These are phyloP conservation scores for Coemansia asiatica DNA, from an alignment of 192 early-diverging fungal genomes.

Conservation along the genomic window DNA sequence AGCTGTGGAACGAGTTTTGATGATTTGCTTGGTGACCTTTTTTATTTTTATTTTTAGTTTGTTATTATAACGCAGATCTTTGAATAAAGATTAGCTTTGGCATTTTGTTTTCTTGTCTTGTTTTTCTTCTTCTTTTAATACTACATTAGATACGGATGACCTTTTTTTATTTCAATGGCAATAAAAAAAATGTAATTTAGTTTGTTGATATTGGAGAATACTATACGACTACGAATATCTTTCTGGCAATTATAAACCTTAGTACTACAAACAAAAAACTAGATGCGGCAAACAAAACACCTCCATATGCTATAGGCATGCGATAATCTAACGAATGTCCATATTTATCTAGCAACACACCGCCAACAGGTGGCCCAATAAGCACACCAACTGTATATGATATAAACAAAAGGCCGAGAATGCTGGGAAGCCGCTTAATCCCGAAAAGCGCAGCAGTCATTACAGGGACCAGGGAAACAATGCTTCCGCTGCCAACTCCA, in stretches of 20 bases:
- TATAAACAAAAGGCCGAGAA: conserved; percentile 26
- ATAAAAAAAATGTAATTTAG: too few species aligned
- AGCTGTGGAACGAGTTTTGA: conserved; percentile 62
- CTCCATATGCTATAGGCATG: too few species aligned
- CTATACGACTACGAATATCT: too few species aligned
- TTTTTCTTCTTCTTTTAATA: too few species aligned
- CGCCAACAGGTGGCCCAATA: conserved; percentile 24
- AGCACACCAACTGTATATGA: conserved; percentile 22
- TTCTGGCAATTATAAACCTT: too few species aligned
- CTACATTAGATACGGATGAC: too few species aligned
- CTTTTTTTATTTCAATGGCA: neutral
- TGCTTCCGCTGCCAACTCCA: conserved; percentile 27
- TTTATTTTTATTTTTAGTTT: neutral
- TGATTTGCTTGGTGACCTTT: neutral
- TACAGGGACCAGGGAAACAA: conserved; percentile 32
- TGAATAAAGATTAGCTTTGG: neutral
- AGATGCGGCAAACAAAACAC: too few species aligned
- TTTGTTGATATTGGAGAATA: too few species aligned
- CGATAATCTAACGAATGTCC: conserved; percentile 16
- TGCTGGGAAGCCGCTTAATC: conserved; percentile 27
- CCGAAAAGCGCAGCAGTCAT: conserved; percentile 28
- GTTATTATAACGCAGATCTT: neutral
- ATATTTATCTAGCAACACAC: conserved; percentile 28
- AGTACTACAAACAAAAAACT: too few species aligned
- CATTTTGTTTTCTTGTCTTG: too few species aligned